phyloP scores from a whole-genome alignment of 345 rosid genomes.

The Atalantia buxifolia region DNA sequence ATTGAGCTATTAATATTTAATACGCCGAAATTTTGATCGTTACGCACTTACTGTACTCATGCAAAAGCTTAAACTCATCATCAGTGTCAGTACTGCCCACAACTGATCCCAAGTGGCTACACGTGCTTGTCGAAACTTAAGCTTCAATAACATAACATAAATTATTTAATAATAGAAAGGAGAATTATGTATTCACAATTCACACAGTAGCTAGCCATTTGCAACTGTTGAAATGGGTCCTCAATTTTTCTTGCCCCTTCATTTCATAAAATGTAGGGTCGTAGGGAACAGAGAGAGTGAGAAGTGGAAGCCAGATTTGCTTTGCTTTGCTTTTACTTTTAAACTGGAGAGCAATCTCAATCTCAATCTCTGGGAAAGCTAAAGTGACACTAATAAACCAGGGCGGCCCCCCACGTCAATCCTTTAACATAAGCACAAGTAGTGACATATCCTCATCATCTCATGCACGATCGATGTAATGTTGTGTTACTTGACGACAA shows the following conservation, averaged over 20 bases:
- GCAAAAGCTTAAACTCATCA: too few relatives aligned
- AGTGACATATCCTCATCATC: background rate
- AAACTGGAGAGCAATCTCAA: constrained; percentile 4
- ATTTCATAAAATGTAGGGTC: background rate
- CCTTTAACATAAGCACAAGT: background rate
- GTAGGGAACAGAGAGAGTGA: background rate
- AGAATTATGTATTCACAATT: background rate
- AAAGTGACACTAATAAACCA: constrained; percentile 9
- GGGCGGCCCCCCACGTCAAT: constrained; percentile 19
- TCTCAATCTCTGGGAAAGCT: background rate
- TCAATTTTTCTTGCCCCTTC: background rate
- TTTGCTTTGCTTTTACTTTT: constrained; percentile 14
- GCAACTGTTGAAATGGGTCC: background rate
- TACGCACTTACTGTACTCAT: too few relatives aligned
- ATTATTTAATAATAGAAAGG: background rate
- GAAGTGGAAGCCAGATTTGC: constrained; percentile 19
- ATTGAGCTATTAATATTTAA: too few relatives aligned
- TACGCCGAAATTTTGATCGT: too few relatives aligned
- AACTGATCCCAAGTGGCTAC: too few relatives aligned
- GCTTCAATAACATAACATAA: background rate
- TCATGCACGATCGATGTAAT: constrained; percentile 13
- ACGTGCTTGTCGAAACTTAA: background rate
- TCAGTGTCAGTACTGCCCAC: too few relatives aligned
- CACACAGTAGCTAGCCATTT: background rate
- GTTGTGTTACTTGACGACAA: background rate